Base-by-base conservation (phyloP, 805 yeast species). In the Zygosaccharomyces rouxii region DNA sequence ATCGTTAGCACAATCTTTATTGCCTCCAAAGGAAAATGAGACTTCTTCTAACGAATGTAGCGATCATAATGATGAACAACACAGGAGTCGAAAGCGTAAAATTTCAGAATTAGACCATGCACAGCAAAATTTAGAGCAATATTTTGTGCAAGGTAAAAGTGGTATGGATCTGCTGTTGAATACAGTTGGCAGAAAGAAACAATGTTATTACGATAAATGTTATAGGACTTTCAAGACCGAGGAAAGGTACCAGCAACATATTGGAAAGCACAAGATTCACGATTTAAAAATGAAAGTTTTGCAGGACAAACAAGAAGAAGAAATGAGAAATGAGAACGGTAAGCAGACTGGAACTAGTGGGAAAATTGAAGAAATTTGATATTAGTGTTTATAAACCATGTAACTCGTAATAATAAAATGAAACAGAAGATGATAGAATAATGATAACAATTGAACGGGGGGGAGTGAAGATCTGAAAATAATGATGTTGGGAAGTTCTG, bases 161-260 rank as follows among this genome's bases (percentile, higher is more conserved):
- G 64, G 68, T 7, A 30, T 60, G 14, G 63, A 62, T 5, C 35
- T 72, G 2, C 45, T 72, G 21, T 43, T 70, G 30, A 65, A 66
- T 18, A 54, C 73, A 2, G 63, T 68, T 5, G 70, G 71, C 46
- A 43, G 60, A 46, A 55, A 70, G 71, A 35, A 67, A 55, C 40
- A 58, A 74, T 84, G 89, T 58, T 72, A 79, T 0, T 75, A 69
- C 50, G 62, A 56, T 3, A 72, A 72, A 37, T 84, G 90, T 61
- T 67, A 66, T 29, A 70, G 88, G 49, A 68, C 70, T 5, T 84
- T 84, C 59, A 71, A 72, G 44, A 73, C 75, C 1, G 58, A 61
- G 38, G 69, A 66, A 40, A 56, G 58, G 31, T 67, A 46, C 42
- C 59, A 67, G 18, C 55, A 48, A 35, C 71, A 67, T 53, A 52